Conservation (phyloP, 352 stramenopile genomes). For the Pythium angustatum region DNA sequence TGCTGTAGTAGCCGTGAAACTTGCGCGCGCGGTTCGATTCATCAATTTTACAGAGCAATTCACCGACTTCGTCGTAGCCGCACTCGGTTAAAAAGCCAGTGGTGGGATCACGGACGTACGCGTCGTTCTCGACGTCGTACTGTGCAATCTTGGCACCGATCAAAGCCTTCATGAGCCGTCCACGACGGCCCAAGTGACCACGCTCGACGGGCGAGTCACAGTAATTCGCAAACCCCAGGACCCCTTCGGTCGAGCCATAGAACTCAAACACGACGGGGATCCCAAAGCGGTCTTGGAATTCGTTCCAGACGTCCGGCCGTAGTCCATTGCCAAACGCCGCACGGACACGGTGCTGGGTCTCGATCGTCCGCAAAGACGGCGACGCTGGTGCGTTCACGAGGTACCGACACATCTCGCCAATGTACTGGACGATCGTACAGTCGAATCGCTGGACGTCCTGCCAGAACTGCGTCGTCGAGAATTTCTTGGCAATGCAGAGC, state of each 20-base stretch:
- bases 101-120: slow-evolving; percentile 46
- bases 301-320: slow-evolving; percentile 84
- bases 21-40: slow-evolving; percentile 46
- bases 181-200: slow-evolving; percentile 66
- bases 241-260: slow-evolving; percentile 90
- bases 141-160: slow-evolving; percentile 68
- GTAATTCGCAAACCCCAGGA: slow-evolving; percentile 77
- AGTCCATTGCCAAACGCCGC: slow-evolving; percentile 91
- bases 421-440: slow-evolving; percentile 88
- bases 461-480: slow-evolving; percentile 78
- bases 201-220: slow-evolving; percentile 58
- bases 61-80: slow-evolving; percentile 58
- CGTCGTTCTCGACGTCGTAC: slow-evolving; percentile 78
- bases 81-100: slow-evolving; percentile 54
- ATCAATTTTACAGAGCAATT: slow-evolving; percentile 69
- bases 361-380: slow-evolving; percentile 38
- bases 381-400: slow-evolving; percentile 65
- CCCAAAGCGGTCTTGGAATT: slow-evolving; percentile 87
- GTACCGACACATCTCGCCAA: slow-evolving; percentile 90
- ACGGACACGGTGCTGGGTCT: slow-evolving; percentile 66
- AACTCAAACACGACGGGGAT: slow-evolving; percentile 90
- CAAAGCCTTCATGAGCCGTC: slow-evolving; percentile 47
- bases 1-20: slow-evolving; percentile 92
- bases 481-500: slow-evolving; percentile 64
- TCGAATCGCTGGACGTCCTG: slow-evolving; percentile 67